These are phyloP conservation scores for Elsinoe batatas DNA, from an alignment of 2,329 filamentous ascomycete genomes.

Conservation along the genomic window DNA sequence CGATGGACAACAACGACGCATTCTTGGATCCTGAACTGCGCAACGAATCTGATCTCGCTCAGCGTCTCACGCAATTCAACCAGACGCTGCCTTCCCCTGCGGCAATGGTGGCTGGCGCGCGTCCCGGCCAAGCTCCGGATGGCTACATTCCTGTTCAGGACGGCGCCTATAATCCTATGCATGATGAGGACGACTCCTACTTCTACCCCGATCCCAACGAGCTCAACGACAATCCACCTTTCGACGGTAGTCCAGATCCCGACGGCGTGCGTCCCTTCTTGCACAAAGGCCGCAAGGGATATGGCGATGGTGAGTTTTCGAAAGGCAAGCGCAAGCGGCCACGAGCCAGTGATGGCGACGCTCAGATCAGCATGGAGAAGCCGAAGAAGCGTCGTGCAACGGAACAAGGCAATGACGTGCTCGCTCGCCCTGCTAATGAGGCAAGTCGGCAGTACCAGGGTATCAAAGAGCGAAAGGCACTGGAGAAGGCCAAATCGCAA, in stretches of 20 bases:
- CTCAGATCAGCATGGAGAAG: constrained; percentile 30
- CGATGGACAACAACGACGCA: constrained; percentile 29
- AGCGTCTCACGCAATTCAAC: constrained; percentile 24
- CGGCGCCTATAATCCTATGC: constrained; percentile 21
- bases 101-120: constrained; percentile 23
- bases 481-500: constrained; percentile 33
- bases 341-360: constrained; percentile 20
- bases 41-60: constrained; percentile 22
- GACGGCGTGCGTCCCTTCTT: constrained; percentile 17
- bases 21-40: constrained; percentile 17
- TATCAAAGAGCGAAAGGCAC: constrained; percentile 33
- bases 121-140: constrained; percentile 18
- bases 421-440: constrained; percentile 30
- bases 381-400: constrained; percentile 27
- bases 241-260: constrained; percentile 6
- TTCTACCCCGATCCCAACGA: constrained; percentile 21
- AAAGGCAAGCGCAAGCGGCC: constrained; percentile 19
- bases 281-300: constrained; percentile 16
- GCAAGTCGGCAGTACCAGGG: constrained; percentile 39
- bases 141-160: constrained; percentile 25
- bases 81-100: constrained; percentile 22
- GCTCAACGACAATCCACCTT: constrained; percentile 19
- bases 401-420: constrained; percentile 20
- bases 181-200: constrained; percentile 19
- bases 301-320: constrained; percentile 15